Conservation (phyloP, 2,329 filamentous ascomycete species). For the Exophiala bonariae region DNA sequence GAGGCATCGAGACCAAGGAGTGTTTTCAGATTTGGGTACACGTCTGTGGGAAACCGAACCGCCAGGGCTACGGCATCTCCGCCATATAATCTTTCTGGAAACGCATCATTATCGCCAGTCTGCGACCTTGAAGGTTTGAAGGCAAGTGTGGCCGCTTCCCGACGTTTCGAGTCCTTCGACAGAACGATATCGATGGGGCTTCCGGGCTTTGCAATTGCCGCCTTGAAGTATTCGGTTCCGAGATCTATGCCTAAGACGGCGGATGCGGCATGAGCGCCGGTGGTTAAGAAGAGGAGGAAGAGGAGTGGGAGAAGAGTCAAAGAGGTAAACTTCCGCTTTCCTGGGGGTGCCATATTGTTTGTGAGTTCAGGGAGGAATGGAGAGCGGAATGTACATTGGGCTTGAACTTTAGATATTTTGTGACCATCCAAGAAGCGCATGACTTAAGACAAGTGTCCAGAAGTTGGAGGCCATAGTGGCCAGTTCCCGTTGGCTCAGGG, state of each 20-base stretch:
- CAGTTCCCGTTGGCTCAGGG: too few species aligned
- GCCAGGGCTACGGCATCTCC: constrained; percentile 86
- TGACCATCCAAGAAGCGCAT: too few species aligned
- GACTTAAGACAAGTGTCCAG: too few species aligned
- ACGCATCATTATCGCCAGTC: constrained; percentile 61
- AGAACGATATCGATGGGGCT: constrained; percentile 97
- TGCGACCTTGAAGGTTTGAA: constrained; percentile 82
- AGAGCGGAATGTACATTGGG: background rate
- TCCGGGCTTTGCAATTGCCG: constrained; percentile 90
- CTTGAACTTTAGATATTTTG: too few species aligned
- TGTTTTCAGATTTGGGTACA: constrained; percentile 91
- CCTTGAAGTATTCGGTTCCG: constrained; percentile 96
- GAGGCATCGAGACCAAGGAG: constrained; percentile 72
- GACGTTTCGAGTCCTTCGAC: constrained; percentile 95
- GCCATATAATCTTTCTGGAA: constrained; percentile 88
- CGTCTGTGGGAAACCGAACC: constrained; percentile 85
- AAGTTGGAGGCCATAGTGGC: too few species aligned
- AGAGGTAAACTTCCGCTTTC: constrained; percentile 41
- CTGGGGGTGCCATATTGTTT: constrained; percentile 47
- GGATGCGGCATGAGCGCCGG: constrained; percentile 60
- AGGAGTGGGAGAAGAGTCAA: constrained; percentile 51
- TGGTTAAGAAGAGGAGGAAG: constrained; percentile 55
- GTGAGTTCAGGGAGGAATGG: background rate
- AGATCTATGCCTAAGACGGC: constrained; percentile 91
- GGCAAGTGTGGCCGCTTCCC: constrained; percentile 85